Percentiles rank a stretch among this genome's conserved stretches.
These are phyloP conservation scores for Fremontodendron californicum DNA, from an alignment of 345 rosid species.

Conservation along the genomic window DNA sequence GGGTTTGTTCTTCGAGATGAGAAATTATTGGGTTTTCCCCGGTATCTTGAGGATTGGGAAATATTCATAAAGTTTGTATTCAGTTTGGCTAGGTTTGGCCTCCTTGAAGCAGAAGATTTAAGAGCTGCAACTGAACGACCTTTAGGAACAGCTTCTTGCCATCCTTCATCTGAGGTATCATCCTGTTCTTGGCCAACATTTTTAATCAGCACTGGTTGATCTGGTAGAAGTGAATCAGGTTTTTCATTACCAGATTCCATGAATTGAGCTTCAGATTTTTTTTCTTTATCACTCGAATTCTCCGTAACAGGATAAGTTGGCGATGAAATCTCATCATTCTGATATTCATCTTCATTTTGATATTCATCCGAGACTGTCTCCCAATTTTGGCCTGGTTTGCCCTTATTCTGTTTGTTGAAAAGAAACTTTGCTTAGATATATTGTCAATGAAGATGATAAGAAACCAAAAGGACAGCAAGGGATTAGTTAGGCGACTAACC, in stretches of 20 bases:
- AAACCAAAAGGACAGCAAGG: not conserved
- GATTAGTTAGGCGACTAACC: conserved; percentile 40
- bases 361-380: conserved; percentile 30
- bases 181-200: conserved; percentile 37
- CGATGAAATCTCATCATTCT: conserved; percentile 51
- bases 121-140: conserved; percentile 70
- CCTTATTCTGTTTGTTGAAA: conserved; percentile 55
- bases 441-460: conserved; percentile 4
- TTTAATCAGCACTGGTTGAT: conserved; percentile 29
- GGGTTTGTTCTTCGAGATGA: conserved; percentile 54
- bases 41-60: conserved; percentile 62
- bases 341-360: conserved; percentile 41
- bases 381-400: conserved; percentile 65
- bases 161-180: conserved; percentile 84
- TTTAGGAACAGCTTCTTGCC: conserved; percentile 99
- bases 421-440: conserved; percentile 7
- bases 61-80: conserved; percentile 77
- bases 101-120: conserved; percentile 57
- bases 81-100: conserved; percentile 81
- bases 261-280: conserved; percentile 52
- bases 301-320: conserved; percentile 44
- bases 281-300: conserved; percentile 78
- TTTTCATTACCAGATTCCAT: conserved; percentile 48
- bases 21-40: conserved; percentile 57
- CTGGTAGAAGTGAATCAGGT: conserved; percentile 41